Evolutionary conservation across 306 rosid genomes (phyloP).

Genomic region (Cicer yamashitae): DNA sequence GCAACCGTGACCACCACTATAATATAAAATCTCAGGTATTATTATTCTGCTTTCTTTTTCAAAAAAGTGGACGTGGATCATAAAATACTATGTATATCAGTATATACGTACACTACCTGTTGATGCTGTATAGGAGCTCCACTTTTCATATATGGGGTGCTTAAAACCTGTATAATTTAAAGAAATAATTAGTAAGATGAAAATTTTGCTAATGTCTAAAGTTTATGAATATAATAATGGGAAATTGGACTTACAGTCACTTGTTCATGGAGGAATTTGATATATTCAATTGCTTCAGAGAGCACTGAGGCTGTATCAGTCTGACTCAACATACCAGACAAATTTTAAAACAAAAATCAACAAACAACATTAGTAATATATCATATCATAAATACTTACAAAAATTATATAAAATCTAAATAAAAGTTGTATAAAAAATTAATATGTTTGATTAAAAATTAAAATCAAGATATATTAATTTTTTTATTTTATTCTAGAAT

Average conservation of each 20-base stretch:
- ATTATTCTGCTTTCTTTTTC: too few relatives aligned
- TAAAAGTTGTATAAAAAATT: too few relatives aligned
- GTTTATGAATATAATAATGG: background rate
- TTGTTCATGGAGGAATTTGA: constrained; percentile 94
- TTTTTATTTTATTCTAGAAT: too few relatives aligned
- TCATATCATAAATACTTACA: too few relatives aligned
- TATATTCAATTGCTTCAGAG: constrained; percentile 96
- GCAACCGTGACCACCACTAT: too few relatives aligned
- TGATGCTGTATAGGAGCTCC: constrained; percentile 83
- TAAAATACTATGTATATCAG: too few relatives aligned
- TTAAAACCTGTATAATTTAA: constrained; percentile 56
- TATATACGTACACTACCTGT: constrained; percentile 51
- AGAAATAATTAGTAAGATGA: background rate
- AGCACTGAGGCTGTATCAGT: constrained; percentile 99
- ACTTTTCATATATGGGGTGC: constrained; percentile 93
- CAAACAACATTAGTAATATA: background rate
- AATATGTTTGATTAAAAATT: too few relatives aligned
- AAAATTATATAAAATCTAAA: too few relatives aligned
- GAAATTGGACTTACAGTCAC: constrained; percentile 73
- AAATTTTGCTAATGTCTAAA: background rate
- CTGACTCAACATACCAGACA: constrained; percentile 57
- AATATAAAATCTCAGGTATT: too few relatives aligned
- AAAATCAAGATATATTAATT: too few relatives aligned
- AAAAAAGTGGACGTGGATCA: too few relatives aligned
- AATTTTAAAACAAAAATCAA: constrained; percentile 38